These are phyloP conservation scores for Ophioceras dolichostomum DNA, from an alignment of 2,329 filamentous ascomycete species.

Conservation along the genomic window DNA sequence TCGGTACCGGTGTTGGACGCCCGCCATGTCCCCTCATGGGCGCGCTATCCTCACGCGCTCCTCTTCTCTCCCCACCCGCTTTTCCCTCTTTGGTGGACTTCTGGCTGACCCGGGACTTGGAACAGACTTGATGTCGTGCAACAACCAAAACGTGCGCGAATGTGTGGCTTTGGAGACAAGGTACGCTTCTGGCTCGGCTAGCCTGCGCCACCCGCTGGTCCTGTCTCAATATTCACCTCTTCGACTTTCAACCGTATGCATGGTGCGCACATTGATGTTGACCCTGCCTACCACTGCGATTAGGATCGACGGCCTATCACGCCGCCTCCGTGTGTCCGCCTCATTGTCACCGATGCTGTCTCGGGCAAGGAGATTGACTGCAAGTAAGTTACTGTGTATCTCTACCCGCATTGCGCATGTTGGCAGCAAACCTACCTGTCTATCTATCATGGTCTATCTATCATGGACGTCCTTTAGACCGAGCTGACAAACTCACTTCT, in stretches of 20 bases:
- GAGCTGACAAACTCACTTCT: conserved; percentile 13
- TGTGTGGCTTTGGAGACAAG: conserved; percentile 99
- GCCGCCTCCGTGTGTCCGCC: conserved; percentile 79
- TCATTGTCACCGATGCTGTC: conserved; percentile 62
- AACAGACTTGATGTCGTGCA: conserved; percentile 67
- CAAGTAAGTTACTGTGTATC: conserved; percentile 48
- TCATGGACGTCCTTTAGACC: background rate
- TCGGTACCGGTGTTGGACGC: too few species aligned
- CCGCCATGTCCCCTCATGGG: too few species aligned
- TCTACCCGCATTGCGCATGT: too few species aligned
- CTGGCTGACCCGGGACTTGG: conserved; percentile 1
- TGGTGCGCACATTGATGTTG: too few species aligned
- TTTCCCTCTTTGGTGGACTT: too few species aligned
- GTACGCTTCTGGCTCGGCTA: conserved; percentile 29
- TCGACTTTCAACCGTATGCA: too few species aligned
- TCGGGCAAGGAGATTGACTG: conserved; percentile 75
- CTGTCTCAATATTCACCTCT: too few species aligned
- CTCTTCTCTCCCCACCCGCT: background rate
- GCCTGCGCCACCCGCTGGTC: background rate
- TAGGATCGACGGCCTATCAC: conserved; percentile 93
- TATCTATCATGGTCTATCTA: too few species aligned
- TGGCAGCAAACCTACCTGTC: background rate
- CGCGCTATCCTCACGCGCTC: too few species aligned
- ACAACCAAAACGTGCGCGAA: conserved; percentile 83
- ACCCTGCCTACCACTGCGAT: background rate